Evolutionary conservation across 352 stramenopile genomes (phyloP), one percentile per base, ranked within the genome.

Genomic region (Plasmopara viticola): DNA sequence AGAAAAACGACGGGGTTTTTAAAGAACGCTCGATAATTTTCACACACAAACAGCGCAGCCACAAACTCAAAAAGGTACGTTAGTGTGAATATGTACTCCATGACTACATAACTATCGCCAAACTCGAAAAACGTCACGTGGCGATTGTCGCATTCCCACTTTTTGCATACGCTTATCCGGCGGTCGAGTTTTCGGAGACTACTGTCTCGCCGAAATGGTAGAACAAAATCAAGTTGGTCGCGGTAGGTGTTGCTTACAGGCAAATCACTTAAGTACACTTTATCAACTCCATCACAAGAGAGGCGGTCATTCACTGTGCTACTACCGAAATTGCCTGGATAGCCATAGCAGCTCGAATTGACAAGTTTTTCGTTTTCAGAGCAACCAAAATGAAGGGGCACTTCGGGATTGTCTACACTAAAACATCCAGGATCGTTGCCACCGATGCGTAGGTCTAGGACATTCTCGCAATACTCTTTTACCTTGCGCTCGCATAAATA

Each of bases 91-190:
- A 85, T 31, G 47, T 87, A 87, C 62, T 90, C 78, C 47, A 84
- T 62, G 8, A 34, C 62, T 14, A 67, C 56, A 56, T 86, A 86
- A 14, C 51, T 66, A 40, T 64, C 48, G 6, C 74, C 74, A 42
- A 84, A 82, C 51, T 90, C 76, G 35, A 90, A 64, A 47, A 86
- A 90, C 2, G 72, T 78, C 51, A 87, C 74, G 57, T 90, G 76
- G 5, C 66, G 44, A 46, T 86, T 85, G 57, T 90, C 74, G 54
- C 78, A 90, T 56, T 90, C 70, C 72, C 74, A 86, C 47, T 80
- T 78, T 50, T 86, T 84, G 64, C 78, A 90, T 28, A 87, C 75
- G 6, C 68, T 74, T 9, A 76, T 20, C 15, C 64, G 60, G 13
- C 70, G 60, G 42, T 86, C 65, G 0, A 7, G 28, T 8, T 63